Conservation (phyloP, 1,139 yeast genomes). For the Scheffersomyces stambukii region DNA sequence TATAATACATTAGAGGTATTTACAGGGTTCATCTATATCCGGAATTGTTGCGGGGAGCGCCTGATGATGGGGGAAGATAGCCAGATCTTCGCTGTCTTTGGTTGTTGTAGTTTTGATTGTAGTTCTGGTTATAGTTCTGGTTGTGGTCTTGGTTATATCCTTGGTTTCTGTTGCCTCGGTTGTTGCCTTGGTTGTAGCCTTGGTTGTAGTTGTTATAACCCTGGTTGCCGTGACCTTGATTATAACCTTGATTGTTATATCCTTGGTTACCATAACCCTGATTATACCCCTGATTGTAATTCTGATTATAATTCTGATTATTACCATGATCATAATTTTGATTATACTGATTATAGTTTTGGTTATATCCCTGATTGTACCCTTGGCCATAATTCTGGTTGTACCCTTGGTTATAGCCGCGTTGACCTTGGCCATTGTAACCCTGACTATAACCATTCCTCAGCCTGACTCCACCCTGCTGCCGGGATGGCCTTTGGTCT, state of each 20-base stretch:
- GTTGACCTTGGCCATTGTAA: slow-evolving; percentile 9
- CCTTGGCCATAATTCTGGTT: no score
- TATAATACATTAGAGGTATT: slow-evolving; percentile 9
- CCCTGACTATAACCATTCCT: slow-evolving; percentile 9
- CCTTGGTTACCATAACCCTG: slow-evolving; percentile 8
- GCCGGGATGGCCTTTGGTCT: slow-evolving; percentile 8
- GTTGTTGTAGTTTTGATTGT: slow-evolving; percentile 9
- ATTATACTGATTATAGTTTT: slow-evolving; percentile 8
- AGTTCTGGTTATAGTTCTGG: slow-evolving; percentile 13
- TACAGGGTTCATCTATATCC: slow-evolving; percentile 1
- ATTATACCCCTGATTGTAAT: slow-evolving; percentile 10
- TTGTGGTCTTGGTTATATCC: slow-evolving; percentile 10
- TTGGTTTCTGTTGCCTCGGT: slow-evolving; percentile 8
- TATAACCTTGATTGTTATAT: slow-evolving; percentile 8
- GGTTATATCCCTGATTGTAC: slow-evolving; percentile 8
- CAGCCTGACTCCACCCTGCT: slow-evolving; percentile 6
- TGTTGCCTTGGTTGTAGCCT: slow-evolving; percentile 7
- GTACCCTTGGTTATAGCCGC: no score
- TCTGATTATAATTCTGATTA: slow-evolving; percentile 8
- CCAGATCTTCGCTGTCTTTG: slow-evolving; percentile 10
- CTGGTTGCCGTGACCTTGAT: slow-evolving; percentile 9
- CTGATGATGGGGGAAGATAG: slow-evolving; percentile 11
- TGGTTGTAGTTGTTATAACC: slow-evolving; percentile 9
- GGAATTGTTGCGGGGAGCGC: slow-evolving; percentile 1
- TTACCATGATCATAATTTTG: slow-evolving; percentile 10